Conservation (phyloP, 2,329 filamentous ascomycete genomes). For the Colletotrichum siamense region DNA sequence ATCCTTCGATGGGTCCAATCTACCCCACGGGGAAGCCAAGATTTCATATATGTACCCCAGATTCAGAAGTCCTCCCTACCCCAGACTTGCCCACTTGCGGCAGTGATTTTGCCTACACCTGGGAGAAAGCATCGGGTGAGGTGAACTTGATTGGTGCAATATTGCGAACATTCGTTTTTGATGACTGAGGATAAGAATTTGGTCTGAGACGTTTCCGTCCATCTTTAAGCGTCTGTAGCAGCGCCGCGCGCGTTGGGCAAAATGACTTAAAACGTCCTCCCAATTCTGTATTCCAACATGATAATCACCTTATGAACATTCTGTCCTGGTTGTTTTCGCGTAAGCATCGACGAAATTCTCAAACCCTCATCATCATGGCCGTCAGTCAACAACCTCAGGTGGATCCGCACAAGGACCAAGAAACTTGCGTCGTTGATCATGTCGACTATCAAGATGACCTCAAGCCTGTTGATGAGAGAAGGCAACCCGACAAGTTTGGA, state of each 20-base stretch:
- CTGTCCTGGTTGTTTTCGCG: neutral
- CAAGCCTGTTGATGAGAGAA: neutral
- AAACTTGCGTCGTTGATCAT: neutral
- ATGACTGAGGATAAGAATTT: neutral
- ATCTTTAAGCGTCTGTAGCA: neutral
- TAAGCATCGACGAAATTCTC: neutral
- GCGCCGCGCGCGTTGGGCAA: neutral
- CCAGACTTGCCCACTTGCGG: neutral
- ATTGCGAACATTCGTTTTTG: neutral
- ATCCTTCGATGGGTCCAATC: neutral
- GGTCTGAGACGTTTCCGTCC: neutral
- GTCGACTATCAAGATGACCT: neutral
- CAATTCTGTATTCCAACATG: neutral
- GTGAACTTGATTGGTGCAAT: neutral
- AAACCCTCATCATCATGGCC: neutral
- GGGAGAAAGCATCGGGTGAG: neutral
- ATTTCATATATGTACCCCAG: neutral
- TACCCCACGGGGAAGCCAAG: neutral
- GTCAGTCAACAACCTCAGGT: neutral
- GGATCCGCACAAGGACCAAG: neutral
- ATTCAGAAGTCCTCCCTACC: neutral
- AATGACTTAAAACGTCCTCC: neutral
- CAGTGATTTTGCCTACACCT: neutral
- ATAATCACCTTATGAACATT: neutral
- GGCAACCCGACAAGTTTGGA: constrained; percentile 38